phyloP scores from a whole-genome alignment of 129 eudicot species.

The Kitagawia praeruptora region DNA sequence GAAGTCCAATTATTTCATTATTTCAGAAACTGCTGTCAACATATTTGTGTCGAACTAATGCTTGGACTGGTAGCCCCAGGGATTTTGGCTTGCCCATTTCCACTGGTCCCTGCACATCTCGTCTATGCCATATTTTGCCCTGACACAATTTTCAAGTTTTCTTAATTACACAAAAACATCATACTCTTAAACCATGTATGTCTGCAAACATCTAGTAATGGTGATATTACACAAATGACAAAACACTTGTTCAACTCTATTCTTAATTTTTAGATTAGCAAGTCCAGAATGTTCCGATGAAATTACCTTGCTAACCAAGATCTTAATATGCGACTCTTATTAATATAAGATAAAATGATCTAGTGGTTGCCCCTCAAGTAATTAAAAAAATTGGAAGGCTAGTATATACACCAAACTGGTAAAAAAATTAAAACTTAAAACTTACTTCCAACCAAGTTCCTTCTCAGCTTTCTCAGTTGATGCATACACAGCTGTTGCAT shows the following conservation, averaged over 20 bases:
- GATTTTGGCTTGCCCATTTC: conserved; percentile 93
- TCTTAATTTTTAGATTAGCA: neutral
- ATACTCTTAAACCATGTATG: no score
- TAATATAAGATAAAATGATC: neutral
- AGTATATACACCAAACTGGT: neutral
- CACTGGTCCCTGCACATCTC: conserved; percentile 98
- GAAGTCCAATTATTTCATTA: neutral
- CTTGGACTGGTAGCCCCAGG: conserved; percentile 67
- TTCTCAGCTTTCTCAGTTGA: conserved; percentile 70
- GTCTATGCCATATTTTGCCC: conserved; percentile 84
- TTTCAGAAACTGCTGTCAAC: neutral
- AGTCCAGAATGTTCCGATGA: neutral
- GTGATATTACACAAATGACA: neutral
- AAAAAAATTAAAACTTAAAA: neutral
- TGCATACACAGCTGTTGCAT: conserved; percentile 90
- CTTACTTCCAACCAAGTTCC: conserved; percentile 94
- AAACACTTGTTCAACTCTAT: neutral
- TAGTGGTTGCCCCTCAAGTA: neutral
- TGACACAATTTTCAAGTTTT: conserved; percentile 12
- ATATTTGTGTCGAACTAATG: conserved; percentile 5
- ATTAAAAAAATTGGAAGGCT: neutral
- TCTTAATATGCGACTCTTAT: neutral
- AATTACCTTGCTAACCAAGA: neutral
- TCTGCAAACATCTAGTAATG: no score
- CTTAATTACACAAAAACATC: no score